Conservation (phyloP, 371 early-diverging fungal genomes). For the Apophysomyces trapeziformis region DNA sequence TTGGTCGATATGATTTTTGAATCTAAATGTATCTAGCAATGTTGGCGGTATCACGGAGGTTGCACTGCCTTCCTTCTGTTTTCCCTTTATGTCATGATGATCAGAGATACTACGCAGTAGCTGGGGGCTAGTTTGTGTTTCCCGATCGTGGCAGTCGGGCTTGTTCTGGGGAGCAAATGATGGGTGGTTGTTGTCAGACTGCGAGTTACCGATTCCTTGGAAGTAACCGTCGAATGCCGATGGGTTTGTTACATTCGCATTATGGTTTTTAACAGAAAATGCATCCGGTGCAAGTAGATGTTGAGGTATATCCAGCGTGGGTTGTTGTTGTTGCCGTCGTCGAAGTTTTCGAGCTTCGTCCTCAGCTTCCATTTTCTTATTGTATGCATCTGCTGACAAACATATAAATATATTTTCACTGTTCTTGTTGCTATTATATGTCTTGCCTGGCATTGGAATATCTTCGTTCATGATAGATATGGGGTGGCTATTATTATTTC, state of each 20-base stretch:
- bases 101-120: neutral
- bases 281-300: no score
- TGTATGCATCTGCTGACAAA: neutral
- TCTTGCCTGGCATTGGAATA: neutral
- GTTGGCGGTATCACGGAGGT: neutral
- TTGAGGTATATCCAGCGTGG: no score
- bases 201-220: neutral
- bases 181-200: neutral
- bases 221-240: no score
- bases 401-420: neutral
- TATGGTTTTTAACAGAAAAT: no score
- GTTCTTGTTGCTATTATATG: neutral
- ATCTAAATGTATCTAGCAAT: conserved; percentile 12
- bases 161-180: neutral
- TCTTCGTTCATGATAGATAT: no score
- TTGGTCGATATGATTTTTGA: conserved; percentile 10
- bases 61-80: neutral
- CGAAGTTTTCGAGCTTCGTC: no score
- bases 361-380: neutral
- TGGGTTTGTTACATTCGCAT: no score
- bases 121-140: neutral
- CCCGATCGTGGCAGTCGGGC: neutral
- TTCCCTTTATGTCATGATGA: conserved; percentile 6
- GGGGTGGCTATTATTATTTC: no score
- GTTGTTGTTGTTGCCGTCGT: no score